Evolutionary conservation across 2,329 filamentous ascomycete species (phyloP), one percentile per base, ranked within the genome.

Genomic region (Laburnicola sp.): DNA sequence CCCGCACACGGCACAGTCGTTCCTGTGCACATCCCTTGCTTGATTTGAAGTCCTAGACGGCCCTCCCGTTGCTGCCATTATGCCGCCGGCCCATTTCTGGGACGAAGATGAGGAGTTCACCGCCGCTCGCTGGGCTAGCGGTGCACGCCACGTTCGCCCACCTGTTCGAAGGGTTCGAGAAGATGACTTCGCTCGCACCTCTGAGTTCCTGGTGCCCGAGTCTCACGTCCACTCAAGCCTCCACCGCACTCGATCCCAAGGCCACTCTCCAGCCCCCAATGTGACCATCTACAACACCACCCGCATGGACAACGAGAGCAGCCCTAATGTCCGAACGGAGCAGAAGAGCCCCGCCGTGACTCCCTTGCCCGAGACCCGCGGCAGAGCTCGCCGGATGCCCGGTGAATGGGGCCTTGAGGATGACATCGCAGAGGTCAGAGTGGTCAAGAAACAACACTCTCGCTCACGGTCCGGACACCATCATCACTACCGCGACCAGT

Each of bases 251-350:
- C 72, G 75, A 51, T 78, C 76, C 11, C 70, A 73, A 37, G 76
- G 77, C 38, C 70, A 75, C 48, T 57, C 68, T 23, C 75, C 75
- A 10, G 66, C 66, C n/a, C 76, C 76, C 16, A 72, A 75, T 40
- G 72, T 78, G 55, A 76, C 75, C 58, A 76, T 78, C 54, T 74
- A 76, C 67, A 78, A 78, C 61, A 74, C 73, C 48, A 71, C 73
- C 47, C 67, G 68, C 45, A 70, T 72, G 54, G 66, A 73, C 54
- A 69, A 68, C 46, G 69, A 71, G 37, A 70, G 60, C 36, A 71
- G 50, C 45, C 68, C 64, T 6, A 64, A 65, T 43, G 64, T 74
- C 10, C 68, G 63, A 52, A 65, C 65, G 37, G 64, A 73, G 21
- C 66, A 71, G 48, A 59, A 54, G 43, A 64, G 58, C 41, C 61